Conservation (phyloP, 164 flowering plant genomes). For the Magnolia kwangsiensis region DNA sequence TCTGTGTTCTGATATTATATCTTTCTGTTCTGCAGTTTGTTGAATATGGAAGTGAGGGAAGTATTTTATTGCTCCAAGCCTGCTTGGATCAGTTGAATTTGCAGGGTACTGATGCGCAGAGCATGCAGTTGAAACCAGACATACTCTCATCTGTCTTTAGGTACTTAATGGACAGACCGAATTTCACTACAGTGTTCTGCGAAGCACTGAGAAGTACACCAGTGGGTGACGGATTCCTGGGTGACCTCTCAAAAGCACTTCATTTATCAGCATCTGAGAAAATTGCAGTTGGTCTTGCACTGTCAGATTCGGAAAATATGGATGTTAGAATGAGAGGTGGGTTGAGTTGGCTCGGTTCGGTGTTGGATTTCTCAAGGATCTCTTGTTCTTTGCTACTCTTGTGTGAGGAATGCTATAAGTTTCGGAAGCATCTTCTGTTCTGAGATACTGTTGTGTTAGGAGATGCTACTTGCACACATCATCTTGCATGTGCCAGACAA, state of each 20-base stretch:
- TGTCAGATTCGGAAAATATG: conserved; percentile 64
- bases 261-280: conserved; percentile 62
- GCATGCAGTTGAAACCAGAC: conserved; percentile 37
- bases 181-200: conserved; percentile 60
- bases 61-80: conserved; percentile 60
- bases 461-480: no score
- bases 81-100: conserved; percentile 53
- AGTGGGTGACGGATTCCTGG: conserved; percentile 50
- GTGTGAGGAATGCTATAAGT: not conserved
- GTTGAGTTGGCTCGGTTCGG: conserved; percentile 10
- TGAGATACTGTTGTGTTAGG: no score
- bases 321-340: conserved; percentile 59
- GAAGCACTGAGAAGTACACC: conserved; percentile 41
- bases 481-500: no score
- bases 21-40: conserved; percentile 42
- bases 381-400: not conserved
- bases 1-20: no score
- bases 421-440: not conserved
- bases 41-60: conserved; percentile 65
- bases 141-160: conserved; percentile 44
- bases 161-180: conserved; percentile 54
- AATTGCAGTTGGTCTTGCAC: conserved; percentile 77
- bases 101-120: conserved; percentile 34
- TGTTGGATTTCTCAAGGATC: not conserved
- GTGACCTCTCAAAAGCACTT: conserved; percentile 50